A percentile compares a stretch with the other conserved stretches of the same genome.
These are phyloP conservation scores for Benincasa hispida DNA, from an alignment of 306 rosid species.

Conservation along the genomic window DNA sequence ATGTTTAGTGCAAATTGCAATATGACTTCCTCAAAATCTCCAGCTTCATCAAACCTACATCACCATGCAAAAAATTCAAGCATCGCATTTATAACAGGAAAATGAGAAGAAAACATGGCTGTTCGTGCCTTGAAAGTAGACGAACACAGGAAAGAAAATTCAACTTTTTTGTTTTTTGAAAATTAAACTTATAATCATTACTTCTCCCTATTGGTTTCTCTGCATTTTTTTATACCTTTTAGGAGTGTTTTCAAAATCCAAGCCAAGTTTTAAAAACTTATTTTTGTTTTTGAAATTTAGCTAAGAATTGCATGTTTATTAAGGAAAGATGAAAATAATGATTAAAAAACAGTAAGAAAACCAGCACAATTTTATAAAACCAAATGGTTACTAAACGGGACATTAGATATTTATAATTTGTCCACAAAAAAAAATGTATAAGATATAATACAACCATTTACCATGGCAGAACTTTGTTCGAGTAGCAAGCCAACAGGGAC, in stretches of 20 bases:
- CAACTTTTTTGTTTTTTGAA: no score
- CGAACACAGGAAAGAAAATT: not conserved
- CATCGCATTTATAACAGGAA: not conserved
- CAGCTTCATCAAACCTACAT: slow-evolving; percentile 51
- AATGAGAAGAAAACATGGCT: not conserved
- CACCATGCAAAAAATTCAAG: slow-evolving; percentile 20
- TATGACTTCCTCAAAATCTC: slow-evolving; percentile 46
- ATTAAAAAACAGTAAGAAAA: no score
- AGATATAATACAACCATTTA: slow-evolving; percentile 15
- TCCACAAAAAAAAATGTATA: not conserved
- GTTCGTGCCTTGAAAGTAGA: not conserved
- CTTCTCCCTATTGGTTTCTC: no score
- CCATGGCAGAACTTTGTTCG: slow-evolving; percentile 73
- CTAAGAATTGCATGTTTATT: no score
- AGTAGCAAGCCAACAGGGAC: slow-evolving; percentile 71
- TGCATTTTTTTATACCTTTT: no score
- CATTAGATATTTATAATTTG: not conserved
- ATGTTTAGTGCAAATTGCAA: slow-evolving; percentile 46
- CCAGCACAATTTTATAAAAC: no score
- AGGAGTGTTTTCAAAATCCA: no score
- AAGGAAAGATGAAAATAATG: no score
- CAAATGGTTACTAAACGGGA: no score
- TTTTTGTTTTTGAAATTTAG: no score
- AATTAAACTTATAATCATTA: no score
- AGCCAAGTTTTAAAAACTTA: no score